phyloP scores from a whole-genome alignment of 2,329 filamentous ascomycete species.

The Ascosphaera apis region DNA sequence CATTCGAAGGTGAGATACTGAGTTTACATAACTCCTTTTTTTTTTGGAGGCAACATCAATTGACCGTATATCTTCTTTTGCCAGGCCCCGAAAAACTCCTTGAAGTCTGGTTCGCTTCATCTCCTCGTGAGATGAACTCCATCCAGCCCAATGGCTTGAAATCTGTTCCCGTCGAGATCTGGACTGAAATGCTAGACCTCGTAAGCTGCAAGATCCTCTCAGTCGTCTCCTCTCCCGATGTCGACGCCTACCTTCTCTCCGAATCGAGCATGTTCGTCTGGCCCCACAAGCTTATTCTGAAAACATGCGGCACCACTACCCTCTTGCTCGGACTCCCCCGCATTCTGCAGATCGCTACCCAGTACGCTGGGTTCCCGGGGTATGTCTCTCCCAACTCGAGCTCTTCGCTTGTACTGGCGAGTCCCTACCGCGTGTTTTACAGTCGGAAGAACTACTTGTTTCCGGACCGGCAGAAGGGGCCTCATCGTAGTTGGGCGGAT shows the following conservation, averaged over 20 bases:
- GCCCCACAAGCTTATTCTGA: constrained; percentile 96
- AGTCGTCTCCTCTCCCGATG: constrained; percentile 73
- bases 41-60: background rate
- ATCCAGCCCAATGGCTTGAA: constrained; percentile 61
- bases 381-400: constrained; percentile 42
- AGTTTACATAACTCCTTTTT: background rate
- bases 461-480: constrained; percentile 78
- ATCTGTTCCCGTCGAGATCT: constrained; percentile 57
- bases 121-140: constrained; percentile 43
- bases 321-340: constrained; percentile 71
- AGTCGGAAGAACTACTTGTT: constrained; percentile 97
- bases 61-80: constrained; percentile 8
- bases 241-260: constrained; percentile 90
- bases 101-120: constrained; percentile 92
- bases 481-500: constrained; percentile 92
- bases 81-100: constrained; percentile 83
- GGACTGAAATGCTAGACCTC: constrained; percentile 93
- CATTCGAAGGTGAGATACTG: constrained; percentile 68
- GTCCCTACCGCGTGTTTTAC: constrained; percentile 91
- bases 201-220: constrained; percentile 98
- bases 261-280: constrained; percentile 99
- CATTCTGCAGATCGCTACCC: constrained; percentile 74
- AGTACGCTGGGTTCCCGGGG: constrained; percentile 72
- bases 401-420: constrained; percentile 52
- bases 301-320: constrained; percentile 95